phyloP scores from a whole-genome alignment of 441 rosid species.

The Francoa sonchifolia region DNA sequence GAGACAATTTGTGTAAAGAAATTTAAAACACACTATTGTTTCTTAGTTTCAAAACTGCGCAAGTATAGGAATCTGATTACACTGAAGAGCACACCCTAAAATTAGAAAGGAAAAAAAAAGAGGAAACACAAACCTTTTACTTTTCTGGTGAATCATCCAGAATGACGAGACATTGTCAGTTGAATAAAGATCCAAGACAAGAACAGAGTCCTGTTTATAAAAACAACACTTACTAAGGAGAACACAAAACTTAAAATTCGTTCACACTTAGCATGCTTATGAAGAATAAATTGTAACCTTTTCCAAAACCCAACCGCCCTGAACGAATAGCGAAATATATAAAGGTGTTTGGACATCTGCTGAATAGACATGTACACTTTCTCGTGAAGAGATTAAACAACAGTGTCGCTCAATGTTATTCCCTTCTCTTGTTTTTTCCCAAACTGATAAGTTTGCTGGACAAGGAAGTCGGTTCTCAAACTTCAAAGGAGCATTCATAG shows the following conservation, averaged over 20 bases:
- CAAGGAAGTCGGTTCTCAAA: slow-evolving; percentile 21
- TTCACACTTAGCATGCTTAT: slow-evolving; percentile 2
- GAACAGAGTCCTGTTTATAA: slow-evolving; percentile 60
- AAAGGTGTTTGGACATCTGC: slow-evolving; percentile 7
- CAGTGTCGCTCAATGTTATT: slow-evolving; percentile 49
- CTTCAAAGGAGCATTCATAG: slow-evolving; percentile 17
- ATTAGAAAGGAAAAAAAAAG: slow-evolving; percentile 5
- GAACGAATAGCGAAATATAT: slow-evolving; percentile 10
- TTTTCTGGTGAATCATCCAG: slow-evolving; percentile 91
- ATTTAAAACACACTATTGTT: no score
- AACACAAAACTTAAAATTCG: background rate
- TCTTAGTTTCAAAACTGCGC: no score
- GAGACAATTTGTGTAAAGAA: no score
- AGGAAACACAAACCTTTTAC: slow-evolving; percentile 49
- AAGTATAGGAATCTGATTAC: no score
- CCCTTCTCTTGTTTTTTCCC: slow-evolving; percentile 64
- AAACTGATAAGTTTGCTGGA: slow-evolving; percentile 11
- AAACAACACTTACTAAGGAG: slow-evolving; percentile 9
- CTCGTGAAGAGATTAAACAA: slow-evolving; percentile 30
- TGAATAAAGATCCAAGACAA: slow-evolving; percentile 69
- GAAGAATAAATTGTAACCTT: slow-evolving; percentile 44
- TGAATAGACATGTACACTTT: background rate
- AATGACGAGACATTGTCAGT: slow-evolving; percentile 62
- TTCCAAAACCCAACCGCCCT: slow-evolving; percentile 91
- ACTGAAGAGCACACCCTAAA: no score